Evolutionary conservation across 1,284 basidiomycete species (phyloP).

Genomic region (Kalmanozyma brasiliensis): DNA sequence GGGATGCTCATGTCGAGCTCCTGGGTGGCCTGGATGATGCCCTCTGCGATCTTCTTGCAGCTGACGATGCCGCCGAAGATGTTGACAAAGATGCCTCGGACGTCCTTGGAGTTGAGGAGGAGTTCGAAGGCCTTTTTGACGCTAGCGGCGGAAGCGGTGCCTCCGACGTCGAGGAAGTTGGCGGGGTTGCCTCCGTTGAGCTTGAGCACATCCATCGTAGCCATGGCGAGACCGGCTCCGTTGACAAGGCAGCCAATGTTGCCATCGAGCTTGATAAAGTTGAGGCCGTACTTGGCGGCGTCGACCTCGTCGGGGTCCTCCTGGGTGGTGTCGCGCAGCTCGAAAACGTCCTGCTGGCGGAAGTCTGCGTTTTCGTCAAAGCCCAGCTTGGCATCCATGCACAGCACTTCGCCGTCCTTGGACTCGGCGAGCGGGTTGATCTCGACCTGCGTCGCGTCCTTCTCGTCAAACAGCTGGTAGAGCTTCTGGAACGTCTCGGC

Average conservation of each 20-base stretch:
- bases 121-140: conserved; percentile 99
- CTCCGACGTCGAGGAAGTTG: conserved; percentile 98
- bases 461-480: conserved; percentile 97
- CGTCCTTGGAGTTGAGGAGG: conserved; percentile 85
- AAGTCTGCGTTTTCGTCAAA: conserved; percentile 99
- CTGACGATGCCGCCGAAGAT: conserved; percentile 86
- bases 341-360: conserved; percentile 91
- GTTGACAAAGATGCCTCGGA: conserved; percentile 99
- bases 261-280: conserved; percentile 99
- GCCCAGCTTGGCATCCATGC: conserved; percentile 99
- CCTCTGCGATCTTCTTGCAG: conserved; percentile 79
- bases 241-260: conserved; percentile 98
- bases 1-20: conserved; percentile 88
- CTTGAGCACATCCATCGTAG: conserved; percentile 98
- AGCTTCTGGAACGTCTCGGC: conserved; percentile 94
- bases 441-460: conserved; percentile 99
- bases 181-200: conserved; percentile 80
- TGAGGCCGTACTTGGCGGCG: conserved; percentile 81
- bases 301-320: conserved; percentile 96
- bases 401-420: conserved; percentile 89
- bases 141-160: conserved; percentile 94
- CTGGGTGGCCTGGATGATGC: conserved; percentile 96
- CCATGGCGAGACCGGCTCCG: conserved; percentile 98
- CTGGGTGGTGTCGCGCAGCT: conserved; percentile 89
- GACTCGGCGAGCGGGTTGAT: conserved; percentile 99